Base-by-base conservation (phyloP, 306 rosid genomes). In the Gillenia trifoliata region DNA sequence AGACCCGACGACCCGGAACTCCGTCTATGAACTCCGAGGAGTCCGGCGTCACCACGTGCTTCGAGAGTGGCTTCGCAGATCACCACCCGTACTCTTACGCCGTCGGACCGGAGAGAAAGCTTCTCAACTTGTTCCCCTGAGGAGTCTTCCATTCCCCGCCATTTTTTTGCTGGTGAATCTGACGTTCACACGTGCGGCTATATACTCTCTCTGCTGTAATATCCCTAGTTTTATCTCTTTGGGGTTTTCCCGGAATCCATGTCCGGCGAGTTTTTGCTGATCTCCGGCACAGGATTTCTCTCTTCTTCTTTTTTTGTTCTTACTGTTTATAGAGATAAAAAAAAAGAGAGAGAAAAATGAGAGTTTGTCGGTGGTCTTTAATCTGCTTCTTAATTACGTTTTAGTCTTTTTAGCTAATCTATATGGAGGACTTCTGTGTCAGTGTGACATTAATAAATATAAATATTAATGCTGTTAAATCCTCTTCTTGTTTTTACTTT, bases 11-110 rank as follows among this genome's bases (percentile, higher is more conserved):
- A 47, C 84, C 89, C 50, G 92, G 85, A 0, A 82, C 95, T 38
- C 97, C 97, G 75, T 94, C 97, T 20, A 88, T 91, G 94, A 91
- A 88, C 70, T 94, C 98, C 0, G 98, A 88, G 70, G 98, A 91
- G 71, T 94, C 98, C 2, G 97, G 69, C 56, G 87, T 92, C 23
- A 93, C 92, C 40, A 80, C 87, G 68, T 88, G 96, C 75, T 85
- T 88, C 78, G 97, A 91, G 1, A 79, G 85, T 66, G 81, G 87
- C 50, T 25, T 79, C 9, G 83, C 79, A 15, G 92, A 84, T 74
- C 82, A 75, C 10, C 75, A 71, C 15, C 67, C 7, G 56, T 40
- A 40, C 41, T 45, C 26, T 13, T 34, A 45, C 59, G 64, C 25
- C 16, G 50, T 50, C 33, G 85, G 75, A 68, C 85, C 79, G 22